Evolutionary conservation across 129 eudicot species (phyloP).

Genomic region (Logfia minima): DNA sequence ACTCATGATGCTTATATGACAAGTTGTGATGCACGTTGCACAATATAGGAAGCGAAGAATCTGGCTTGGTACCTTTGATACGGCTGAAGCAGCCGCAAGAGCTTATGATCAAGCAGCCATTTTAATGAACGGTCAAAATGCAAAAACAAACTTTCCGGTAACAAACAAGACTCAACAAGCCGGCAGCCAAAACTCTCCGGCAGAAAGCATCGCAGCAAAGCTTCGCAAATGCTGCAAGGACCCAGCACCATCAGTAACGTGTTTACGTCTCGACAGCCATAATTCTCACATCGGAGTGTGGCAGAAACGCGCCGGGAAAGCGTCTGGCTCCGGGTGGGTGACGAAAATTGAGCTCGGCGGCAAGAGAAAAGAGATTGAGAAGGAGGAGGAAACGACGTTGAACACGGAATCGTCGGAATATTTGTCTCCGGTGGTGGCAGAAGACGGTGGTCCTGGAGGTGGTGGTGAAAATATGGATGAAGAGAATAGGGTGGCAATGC

Average conservation of each 20-base stretch:
- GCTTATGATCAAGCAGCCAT: constrained; percentile 47
- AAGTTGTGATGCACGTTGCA: neutral
- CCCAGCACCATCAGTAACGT: constrained; percentile 39
- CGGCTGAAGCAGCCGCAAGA: constrained; percentile 47
- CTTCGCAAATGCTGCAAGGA: constrained; percentile 35
- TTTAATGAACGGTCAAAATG: constrained; percentile 45
- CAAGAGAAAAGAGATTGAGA: constrained; percentile 8
- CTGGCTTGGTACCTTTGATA: constrained; percentile 51
- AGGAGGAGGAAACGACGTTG: neutral
- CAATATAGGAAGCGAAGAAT: constrained; percentile 41
- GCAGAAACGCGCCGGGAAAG: constrained; percentile 44
- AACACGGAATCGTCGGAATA: neutral
- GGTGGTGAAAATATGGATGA: constrained; percentile 30
- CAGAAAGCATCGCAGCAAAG: constrained; percentile 35
- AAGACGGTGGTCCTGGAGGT: constrained; percentile 11
- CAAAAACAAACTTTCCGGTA: constrained; percentile 41
- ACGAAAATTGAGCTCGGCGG: constrained; percentile 35
- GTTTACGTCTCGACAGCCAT: constrained; percentile 41
- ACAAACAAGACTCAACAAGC: neutral
- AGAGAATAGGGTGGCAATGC: constrained; percentile 37
- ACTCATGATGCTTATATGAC: neutral
- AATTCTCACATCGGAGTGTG: constrained; percentile 47
- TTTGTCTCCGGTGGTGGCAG: constrained; percentile 7
- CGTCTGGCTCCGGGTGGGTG: constrained; percentile 40
- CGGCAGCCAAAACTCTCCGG: neutral